These are phyloP conservation scores for Ogataea paradorogensis DNA, from an alignment of 805 yeast species.

Conservation along the genomic window DNA sequence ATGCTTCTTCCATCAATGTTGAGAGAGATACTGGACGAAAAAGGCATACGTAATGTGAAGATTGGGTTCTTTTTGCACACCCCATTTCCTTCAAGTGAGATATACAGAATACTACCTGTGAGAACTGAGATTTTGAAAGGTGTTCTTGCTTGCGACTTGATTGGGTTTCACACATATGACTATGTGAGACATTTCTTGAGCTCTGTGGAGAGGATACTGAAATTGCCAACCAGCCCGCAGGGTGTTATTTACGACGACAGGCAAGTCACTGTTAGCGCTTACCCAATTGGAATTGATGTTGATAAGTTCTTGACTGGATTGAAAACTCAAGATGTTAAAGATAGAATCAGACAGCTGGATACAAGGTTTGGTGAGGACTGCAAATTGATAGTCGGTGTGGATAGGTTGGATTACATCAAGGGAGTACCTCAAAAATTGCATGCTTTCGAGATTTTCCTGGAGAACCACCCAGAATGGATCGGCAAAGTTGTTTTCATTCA, in stretches of 20 bases:
- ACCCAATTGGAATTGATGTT: slow-evolving; percentile 98
- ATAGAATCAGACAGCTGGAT: slow-evolving; percentile 62
- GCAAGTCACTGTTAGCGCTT: slow-evolving; percentile 86
- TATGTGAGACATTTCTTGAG: slow-evolving; percentile 94
- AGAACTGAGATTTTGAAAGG: slow-evolving; percentile 89
- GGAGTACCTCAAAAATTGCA: slow-evolving; percentile 98
- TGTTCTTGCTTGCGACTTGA: slow-evolving; percentile 86
- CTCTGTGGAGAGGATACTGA: slow-evolving; percentile 79
- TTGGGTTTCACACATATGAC: slow-evolving; percentile 99
- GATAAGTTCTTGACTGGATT: slow-evolving; percentile 85
- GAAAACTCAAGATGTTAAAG: slow-evolving; percentile 55
- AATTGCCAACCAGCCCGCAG: slow-evolving; percentile 83
- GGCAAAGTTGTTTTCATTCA: slow-evolving; percentile 95
- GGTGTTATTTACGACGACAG: slow-evolving; percentile 79
- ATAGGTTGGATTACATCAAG: slow-evolving; percentile 91
- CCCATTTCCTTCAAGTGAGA: slow-evolving; percentile 97
- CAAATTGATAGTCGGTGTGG: slow-evolving; percentile 94
- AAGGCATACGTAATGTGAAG: slow-evolving; percentile 52
- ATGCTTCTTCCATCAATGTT: slow-evolving; percentile 93
- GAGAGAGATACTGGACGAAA: slow-evolving; percentile 53
- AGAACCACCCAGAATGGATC: slow-evolving; percentile 96
- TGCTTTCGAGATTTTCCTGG: slow-evolving; percentile 89
- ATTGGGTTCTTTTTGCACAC: slow-evolving; percentile 95
- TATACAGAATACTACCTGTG: slow-evolving; percentile 93
- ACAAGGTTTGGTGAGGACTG: slow-evolving; percentile 64